These are phyloP conservation scores for Guadua angustifolia DNA, from an alignment of 176 grass and related monocot genomes.

Conservation along the genomic window DNA sequence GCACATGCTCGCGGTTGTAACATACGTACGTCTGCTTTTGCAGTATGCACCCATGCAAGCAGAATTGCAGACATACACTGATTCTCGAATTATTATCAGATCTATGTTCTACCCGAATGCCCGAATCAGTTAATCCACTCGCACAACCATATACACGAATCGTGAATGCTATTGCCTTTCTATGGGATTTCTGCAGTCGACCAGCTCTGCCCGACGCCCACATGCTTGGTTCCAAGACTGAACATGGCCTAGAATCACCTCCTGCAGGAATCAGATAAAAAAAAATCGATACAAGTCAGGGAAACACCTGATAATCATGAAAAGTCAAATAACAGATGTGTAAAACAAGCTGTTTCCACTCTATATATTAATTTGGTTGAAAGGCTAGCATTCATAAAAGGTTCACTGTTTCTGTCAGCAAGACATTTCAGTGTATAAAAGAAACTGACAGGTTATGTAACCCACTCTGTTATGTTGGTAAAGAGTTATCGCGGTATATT, in stretches of 20 bases:
- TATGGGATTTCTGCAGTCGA: not conserved
- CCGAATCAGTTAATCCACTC: conserved; percentile 3
- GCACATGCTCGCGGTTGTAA: not conserved
- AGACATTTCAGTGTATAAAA: not conserved
- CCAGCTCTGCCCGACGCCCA: not conserved
- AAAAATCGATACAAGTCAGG: not conserved
- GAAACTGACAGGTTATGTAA: not conserved
- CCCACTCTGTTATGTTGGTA: not conserved
- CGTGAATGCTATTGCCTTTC: not conserved
- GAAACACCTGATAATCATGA: not conserved
- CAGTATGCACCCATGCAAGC: not conserved
- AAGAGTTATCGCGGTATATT: not conserved
- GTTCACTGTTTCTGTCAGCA: not conserved
- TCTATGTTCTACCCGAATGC: not conserved
- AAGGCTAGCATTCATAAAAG: not conserved
- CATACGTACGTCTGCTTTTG: not conserved
- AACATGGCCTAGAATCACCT: not conserved
- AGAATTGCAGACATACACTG: not conserved
- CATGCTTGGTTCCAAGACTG: not conserved
- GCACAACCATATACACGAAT: conserved; percentile 17
- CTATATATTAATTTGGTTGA: not conserved
- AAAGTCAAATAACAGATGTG: not conserved
- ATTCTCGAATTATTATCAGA: not conserved
- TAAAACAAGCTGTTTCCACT: not conserved
- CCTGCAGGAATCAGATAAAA: conserved; percentile 30